Percentiles rank a stretch among this genome's conserved stretches.
These are phyloP conservation scores for Trichosporon sp. DNA, from an alignment of 1,284 basidiomycete species.

Conservation along the genomic window DNA sequence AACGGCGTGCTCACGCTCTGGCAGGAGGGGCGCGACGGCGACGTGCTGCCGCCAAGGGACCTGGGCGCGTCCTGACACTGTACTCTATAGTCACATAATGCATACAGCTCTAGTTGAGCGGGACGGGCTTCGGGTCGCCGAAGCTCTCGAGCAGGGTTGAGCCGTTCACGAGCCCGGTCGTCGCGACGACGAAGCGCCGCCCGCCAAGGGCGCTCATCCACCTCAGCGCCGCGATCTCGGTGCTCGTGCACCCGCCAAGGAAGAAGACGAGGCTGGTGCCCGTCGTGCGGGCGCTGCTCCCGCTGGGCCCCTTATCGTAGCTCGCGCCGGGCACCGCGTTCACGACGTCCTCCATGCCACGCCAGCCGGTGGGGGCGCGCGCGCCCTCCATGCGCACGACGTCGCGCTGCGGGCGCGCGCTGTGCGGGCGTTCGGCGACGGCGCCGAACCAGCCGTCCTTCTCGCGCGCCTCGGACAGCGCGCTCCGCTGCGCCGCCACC, in stretches of 20 bases:
- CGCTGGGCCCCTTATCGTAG: constrained; percentile 61
- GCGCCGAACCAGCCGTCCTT: constrained; percentile 40
- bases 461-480: constrained; percentile 52
- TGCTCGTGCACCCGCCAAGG: constrained; percentile 96
- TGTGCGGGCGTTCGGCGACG: too few relatives aligned
- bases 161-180: constrained; percentile 81
- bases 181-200: constrained; percentile 75
- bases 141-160: constrained; percentile 30
- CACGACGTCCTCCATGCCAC: constrained; percentile 88
- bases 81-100: background rate
- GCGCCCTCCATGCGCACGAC: constrained; percentile 22
- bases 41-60: constrained; percentile 1
- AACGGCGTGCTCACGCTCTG: constrained; percentile 70
- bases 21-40: constrained; percentile 16
- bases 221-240: constrained; percentile 89
- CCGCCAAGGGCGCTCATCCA: constrained; percentile 82
- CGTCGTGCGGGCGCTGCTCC: background rate
- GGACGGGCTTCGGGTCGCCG: constrained; percentile 17
- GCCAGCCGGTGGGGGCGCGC: constrained; percentile 83
- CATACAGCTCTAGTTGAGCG: constrained; percentile 5
- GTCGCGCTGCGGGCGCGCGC: constrained; percentile 31
- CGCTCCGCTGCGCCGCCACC: constrained; percentile 83
- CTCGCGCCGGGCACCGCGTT: constrained; percentile 75
- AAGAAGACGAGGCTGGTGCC: constrained; percentile 90
- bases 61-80: too few relatives aligned